A percentile compares a stretch with the other conserved stretches of the same genome.
These are phyloP conservation scores for Microcera coccophila DNA, from an alignment of 2,329 filamentous ascomycete species.

Conservation along the genomic window DNA sequence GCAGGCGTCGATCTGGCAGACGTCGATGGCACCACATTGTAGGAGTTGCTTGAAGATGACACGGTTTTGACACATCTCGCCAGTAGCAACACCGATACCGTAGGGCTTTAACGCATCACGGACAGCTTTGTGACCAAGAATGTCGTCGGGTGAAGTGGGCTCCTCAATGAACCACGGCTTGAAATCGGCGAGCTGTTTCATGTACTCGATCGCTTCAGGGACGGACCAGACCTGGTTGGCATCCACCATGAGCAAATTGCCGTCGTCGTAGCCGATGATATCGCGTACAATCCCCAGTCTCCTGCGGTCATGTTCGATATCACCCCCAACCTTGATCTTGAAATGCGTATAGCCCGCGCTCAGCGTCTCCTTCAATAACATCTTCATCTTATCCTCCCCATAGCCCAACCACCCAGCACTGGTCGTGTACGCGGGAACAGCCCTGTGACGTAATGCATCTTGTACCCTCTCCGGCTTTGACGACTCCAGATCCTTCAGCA, in stretches of 20 bases:
- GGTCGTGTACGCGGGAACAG: conserved; percentile 88
- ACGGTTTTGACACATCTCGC: conserved; percentile 94
- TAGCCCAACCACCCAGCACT: conserved; percentile 91
- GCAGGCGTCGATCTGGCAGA: conserved; percentile 88
- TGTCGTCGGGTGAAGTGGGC: conserved; percentile 84
- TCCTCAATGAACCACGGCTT: conserved; percentile 95
- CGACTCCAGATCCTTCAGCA: conserved; percentile 62
- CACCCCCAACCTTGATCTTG: conserved; percentile 83
- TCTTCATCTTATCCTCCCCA: conserved; percentile 79
- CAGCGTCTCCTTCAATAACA: conserved; percentile 68
- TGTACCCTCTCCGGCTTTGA: conserved; percentile 68
- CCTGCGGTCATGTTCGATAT: conserved; percentile 66
- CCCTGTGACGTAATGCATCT: conserved; percentile 68
- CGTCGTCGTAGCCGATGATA: conserved; percentile 76
- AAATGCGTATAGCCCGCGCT: conserved; percentile 77
- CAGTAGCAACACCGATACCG: conserved; percentile 80
- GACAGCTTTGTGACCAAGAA: conserved; percentile 82
- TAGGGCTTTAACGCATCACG: conserved; percentile 72
- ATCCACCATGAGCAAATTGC: conserved; percentile 87
- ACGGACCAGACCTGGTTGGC: conserved; percentile 93
- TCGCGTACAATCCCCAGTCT: conserved; percentile 71
- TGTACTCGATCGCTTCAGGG: conserved; percentile 82
- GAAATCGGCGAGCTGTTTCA: conserved; percentile 77
- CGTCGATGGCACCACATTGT: conserved; percentile 73
- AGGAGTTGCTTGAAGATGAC: conserved; percentile 93